Evolutionary conservation across 2,329 filamentous ascomycete species (phyloP).

Genomic region (Lojkania enalia): DNA sequence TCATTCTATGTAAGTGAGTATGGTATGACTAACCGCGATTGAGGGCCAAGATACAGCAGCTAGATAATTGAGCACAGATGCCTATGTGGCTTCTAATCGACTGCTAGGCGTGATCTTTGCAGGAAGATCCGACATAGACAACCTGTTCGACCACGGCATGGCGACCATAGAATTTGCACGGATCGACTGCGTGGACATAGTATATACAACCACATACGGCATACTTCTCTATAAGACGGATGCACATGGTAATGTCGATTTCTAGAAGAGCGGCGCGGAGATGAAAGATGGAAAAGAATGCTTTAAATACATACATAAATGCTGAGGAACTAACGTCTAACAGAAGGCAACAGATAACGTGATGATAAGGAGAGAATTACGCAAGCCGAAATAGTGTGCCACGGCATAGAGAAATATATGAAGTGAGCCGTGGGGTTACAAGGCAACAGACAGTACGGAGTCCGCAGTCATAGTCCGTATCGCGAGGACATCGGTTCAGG

Average conservation of each 20-base stretch:
- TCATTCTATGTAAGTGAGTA: too few relatives aligned
- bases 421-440: not conserved
- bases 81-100: too few relatives aligned
- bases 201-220: constrained; percentile 44
- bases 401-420: not conserved
- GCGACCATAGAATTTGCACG: constrained; percentile 37
- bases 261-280: not conserved
- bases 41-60: too few relatives aligned
- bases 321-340: too few relatives aligned
- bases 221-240: constrained; percentile 42
- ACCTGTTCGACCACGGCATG: constrained; percentile 35
- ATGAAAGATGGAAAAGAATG: not conserved
- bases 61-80: too few relatives aligned
- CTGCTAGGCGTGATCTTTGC: constrained; percentile 21
- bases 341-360: not conserved
- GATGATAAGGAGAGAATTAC: not conserved
- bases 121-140: constrained; percentile 36
- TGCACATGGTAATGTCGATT: constrained; percentile 31
- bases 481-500: not conserved
- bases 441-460: constrained; percentile 2
- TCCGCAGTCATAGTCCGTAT: not conserved
- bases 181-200: constrained; percentile 41
- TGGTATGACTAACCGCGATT: too few relatives aligned
- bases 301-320: not conserved
- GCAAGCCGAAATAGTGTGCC: not conserved